Conservation (phyloP, 441 rosid genomes). For the Adansonia madagascariensis region DNA sequence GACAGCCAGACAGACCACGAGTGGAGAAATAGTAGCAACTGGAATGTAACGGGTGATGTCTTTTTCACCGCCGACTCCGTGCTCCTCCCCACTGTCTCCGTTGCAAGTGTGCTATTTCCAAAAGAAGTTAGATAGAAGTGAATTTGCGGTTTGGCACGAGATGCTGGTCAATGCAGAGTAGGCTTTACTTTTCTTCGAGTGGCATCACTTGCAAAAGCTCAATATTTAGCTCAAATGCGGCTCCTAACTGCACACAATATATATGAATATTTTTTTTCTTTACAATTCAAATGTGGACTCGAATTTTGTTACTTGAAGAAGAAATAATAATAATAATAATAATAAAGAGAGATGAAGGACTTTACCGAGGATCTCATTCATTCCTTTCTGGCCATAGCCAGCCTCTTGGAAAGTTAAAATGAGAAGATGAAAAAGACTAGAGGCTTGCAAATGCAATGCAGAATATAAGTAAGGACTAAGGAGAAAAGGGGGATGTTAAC, state of each 20-base stretch:
- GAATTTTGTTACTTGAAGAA: neutral
- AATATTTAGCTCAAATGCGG: conserved; percentile 74
- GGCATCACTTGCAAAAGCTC: conserved; percentile 75
- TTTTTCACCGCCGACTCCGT: too few species aligned
- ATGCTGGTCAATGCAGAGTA: neutral
- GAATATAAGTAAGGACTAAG: neutral
- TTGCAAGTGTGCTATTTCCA: too few species aligned
- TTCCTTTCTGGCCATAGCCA: conserved; percentile 83
- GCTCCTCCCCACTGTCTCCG: too few species aligned
- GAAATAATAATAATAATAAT: too few species aligned
- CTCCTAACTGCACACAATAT: conserved; percentile 67
- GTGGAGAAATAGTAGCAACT: too few species aligned
- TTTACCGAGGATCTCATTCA: conserved; percentile 90
- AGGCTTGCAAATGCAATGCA: too few species aligned
- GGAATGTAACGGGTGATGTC: too few species aligned
- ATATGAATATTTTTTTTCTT: neutral
- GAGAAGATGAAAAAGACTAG: neutral
- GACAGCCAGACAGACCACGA: too few species aligned
- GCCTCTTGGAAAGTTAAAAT: conserved; percentile 52
- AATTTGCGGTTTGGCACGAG: too few species aligned
- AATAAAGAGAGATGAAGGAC: neutral
- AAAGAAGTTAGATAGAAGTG: too few species aligned
- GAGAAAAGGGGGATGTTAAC: conserved; percentile 36
- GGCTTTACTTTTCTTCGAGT: conserved; percentile 44
- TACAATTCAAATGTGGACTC: neutral